Evolutionary conservation across 1,284 basidiomycete genomes (phyloP), one percentile per base, ranked within the genome.

Genomic region (Malassezia vespertilionis): DNA sequence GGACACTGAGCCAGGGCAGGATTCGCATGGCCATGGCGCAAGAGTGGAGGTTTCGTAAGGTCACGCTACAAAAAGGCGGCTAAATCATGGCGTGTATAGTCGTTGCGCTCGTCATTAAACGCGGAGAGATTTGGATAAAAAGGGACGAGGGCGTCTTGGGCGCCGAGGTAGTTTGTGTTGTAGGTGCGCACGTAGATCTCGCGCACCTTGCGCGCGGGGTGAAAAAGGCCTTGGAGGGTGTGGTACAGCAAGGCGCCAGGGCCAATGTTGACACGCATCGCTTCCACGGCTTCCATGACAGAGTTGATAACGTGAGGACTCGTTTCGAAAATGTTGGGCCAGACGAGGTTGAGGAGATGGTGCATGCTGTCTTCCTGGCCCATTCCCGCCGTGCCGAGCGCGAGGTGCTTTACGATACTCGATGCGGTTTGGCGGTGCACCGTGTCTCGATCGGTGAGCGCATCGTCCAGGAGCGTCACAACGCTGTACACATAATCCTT

Each of bases 241-340:
- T 93, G 90, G 66, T 83, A 84, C 57, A 97, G 75, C 26, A 97
- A 75, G 4, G 95, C 80, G 27, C 93, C 93, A 0, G 91, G 88
- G 1, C 93, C 93, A 21, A 97, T 75, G 6, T 88, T 88, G 33
- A 97, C 83, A 18, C 90, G 80, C 86, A 97, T 93, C 3, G 86
- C 85, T 73, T 97, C 93, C 63, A 97, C 79, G 1, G 89, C 89
- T 22, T 69, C 62, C 65, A 71, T 69, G 45, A 64, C 58, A 4
- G 87, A 86, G 27, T 88, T 88, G 58, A 97, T 96, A 52, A 99
- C 90, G 74, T 99, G 93, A 2, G 93, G 93, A 24, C 83, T 86
- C 1, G 90, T 93, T 75, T 97, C 91, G 71, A 96, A 96, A 72
- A 90, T 89, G 71, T 97, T 97, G 3, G 93, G 93, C 90, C 91